phyloP scores from a whole-genome alignment of 768 basidiomycete species.

The Mycena galopus region DNA sequence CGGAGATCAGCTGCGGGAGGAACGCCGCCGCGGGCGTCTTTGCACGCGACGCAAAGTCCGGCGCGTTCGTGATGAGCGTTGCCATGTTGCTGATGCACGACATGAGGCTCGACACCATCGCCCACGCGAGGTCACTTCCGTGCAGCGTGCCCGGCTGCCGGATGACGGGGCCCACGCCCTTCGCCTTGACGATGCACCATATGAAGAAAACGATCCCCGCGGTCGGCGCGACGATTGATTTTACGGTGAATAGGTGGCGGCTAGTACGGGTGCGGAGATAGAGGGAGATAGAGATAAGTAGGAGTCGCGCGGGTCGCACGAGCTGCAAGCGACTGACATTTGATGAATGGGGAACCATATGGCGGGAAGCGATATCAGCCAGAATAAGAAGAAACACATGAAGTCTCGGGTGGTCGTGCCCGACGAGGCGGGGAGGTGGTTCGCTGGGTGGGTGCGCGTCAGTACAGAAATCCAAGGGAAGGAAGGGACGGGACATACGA shows the following conservation, averaged over 20 bases:
- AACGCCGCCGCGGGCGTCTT: slow-evolving; percentile 68
- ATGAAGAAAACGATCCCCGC: slow-evolving; percentile 81
- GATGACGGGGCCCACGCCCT: slow-evolving; percentile 83
- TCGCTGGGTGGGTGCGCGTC: slow-evolving; percentile 57
- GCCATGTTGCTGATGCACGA: slow-evolving; percentile 86
- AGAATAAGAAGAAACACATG: slow-evolving; percentile 89
- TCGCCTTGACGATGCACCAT: slow-evolving; percentile 83
- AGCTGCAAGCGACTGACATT: slow-evolving; percentile 61
- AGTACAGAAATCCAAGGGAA: background rate
- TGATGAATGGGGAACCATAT: slow-evolving; percentile 89
- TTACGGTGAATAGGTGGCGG: slow-evolving; percentile 84
- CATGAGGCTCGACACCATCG: slow-evolving; percentile 79
- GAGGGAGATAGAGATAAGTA: background rate
- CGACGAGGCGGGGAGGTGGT: slow-evolving; percentile 78
- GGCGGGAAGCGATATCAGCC: slow-evolving; percentile 82
- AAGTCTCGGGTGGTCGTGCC: slow-evolving; percentile 84
- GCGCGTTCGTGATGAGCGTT: slow-evolving; percentile 81
- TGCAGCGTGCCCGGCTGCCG: slow-evolving; percentile 71
- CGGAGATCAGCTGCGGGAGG: slow-evolving; percentile 75
- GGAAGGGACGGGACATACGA: slow-evolving; percentile 59
- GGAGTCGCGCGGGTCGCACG: background rate
- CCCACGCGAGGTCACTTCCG: slow-evolving; percentile 81
- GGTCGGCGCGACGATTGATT: slow-evolving; percentile 78
- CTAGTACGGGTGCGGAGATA: no score
- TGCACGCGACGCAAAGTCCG: slow-evolving; percentile 81